Percentiles rank a stretch among this genome's conserved stretches.
Evolutionary conservation across 805 yeast genomes (phyloP).

Genomic region (Grigorovia jiainica): DNA sequence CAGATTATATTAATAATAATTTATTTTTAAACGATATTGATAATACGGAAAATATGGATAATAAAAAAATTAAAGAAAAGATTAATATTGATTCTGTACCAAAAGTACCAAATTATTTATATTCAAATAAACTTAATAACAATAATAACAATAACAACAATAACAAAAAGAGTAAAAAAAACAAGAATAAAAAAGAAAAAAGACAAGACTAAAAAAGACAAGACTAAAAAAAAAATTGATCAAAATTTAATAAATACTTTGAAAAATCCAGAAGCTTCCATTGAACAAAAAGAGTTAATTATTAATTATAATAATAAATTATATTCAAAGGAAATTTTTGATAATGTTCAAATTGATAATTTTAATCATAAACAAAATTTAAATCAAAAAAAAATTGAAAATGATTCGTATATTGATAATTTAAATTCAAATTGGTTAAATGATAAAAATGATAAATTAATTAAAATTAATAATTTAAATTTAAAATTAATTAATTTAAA

Average conservation of each 20-base stretch:
- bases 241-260: neutral
- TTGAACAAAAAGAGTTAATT: conserved; percentile 19
- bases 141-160: neutral
- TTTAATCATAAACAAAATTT: conserved; percentile 13
- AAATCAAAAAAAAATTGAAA: neutral
- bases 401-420: no score
- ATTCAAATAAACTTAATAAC: neutral
- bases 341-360: conserved; percentile 17
- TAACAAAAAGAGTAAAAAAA: neutral
- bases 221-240: no score
- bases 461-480: neutral
- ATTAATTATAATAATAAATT: conserved; percentile 13
- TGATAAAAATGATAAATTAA: neutral
- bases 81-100: conserved; percentile 2
- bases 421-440: no score
- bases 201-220: neutral
- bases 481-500: neutral
- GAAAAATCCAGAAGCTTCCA: conserved; percentile 19
- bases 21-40: no score
- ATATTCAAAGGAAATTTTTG: conserved; percentile 23
- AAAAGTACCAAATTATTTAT: conserved; percentile 6
- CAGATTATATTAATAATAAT: no score
- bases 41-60: neutral
- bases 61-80: neutral
- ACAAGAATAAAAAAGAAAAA: neutral